These are phyloP conservation scores for Baorangia bicolor DNA, from an alignment of 768 basidiomycete genomes.

Conservation along the genomic window DNA sequence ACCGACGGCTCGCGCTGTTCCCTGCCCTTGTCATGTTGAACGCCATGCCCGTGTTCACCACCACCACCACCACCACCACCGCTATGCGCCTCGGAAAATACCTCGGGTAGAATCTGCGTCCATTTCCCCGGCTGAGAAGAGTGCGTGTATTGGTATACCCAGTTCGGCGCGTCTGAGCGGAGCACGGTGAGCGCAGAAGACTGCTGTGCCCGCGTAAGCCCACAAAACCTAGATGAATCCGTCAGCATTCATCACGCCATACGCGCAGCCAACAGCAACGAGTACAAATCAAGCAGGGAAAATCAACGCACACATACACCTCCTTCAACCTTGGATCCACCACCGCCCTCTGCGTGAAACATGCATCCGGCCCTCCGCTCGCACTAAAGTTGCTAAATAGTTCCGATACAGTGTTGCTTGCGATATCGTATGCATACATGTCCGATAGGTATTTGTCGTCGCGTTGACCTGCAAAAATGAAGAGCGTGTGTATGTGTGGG, in stretches of 20 bases:
- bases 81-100: constrained; percentile 3
- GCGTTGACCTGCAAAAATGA: constrained; percentile 73
- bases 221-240: constrained; percentile 50
- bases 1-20: constrained; percentile 25
- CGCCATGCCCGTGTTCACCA: neutral
- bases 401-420: constrained; percentile 55
- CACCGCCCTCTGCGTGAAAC: constrained; percentile 73
- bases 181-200: constrained; percentile 41
- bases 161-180: constrained; percentile 53
- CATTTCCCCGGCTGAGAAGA: constrained; percentile 58
- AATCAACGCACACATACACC: constrained; percentile 65
- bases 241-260: neutral
- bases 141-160: constrained; percentile 63
- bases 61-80: neutral
- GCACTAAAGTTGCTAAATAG: constrained; percentile 61
- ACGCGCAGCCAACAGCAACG: neutral
- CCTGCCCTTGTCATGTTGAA: neutral
- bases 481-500: constrained; percentile 52
- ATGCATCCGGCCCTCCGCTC: constrained; percentile 65
- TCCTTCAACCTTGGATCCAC: constrained; percentile 62
- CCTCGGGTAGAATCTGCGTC: constrained; percentile 53
- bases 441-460: constrained; percentile 68
- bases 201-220: constrained; percentile 47
- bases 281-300: neutral
- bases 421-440: constrained; percentile 72